Conservation (phyloP, 106 monocot genomes). For the Allium sativum region DNA sequence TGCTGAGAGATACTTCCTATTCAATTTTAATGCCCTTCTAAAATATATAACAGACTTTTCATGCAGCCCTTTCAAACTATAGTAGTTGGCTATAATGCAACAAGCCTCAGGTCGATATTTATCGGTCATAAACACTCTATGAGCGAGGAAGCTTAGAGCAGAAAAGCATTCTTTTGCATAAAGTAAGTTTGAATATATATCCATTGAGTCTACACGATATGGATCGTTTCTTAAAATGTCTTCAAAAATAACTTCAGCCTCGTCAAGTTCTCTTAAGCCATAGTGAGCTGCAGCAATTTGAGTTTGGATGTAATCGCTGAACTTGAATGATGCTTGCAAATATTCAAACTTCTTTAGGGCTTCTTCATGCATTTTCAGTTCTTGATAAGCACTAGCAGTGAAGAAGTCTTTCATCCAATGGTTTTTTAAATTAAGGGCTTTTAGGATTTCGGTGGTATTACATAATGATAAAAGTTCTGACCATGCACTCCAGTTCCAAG, state of each 20-base stretch:
- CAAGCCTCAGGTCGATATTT: constrained; percentile 94
- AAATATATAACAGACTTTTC: constrained; percentile 96
- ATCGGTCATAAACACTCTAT: constrained; percentile 89
- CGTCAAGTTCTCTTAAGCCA: constrained; percentile 78
- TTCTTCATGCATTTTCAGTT: constrained; percentile 82
- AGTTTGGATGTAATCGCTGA: constrained; percentile 75
- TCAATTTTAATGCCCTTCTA: constrained; percentile 79
- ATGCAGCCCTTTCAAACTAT: constrained; percentile 90
- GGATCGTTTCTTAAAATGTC: constrained; percentile 90
- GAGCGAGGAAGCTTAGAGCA: constrained; percentile 76
- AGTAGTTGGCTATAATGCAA: constrained; percentile 96
- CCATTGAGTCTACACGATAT: constrained; percentile 88
- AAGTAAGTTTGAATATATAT: constrained; percentile 85
- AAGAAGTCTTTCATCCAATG: constrained; percentile 99
- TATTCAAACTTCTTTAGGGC: constrained; percentile 56
- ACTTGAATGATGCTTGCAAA: constrained; percentile 44
- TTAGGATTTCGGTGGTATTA: constrained; percentile 53
- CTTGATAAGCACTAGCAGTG: constrained; percentile 70
- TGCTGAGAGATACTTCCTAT: constrained; percentile 76
- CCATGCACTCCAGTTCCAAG: constrained; percentile 99
- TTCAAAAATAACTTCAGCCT: constrained; percentile 91
- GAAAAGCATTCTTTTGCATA: constrained; percentile 90
- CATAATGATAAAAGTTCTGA: constrained; percentile 69
- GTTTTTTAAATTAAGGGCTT: constrained; percentile 58
- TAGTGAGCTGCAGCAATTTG: constrained; percentile 87